Evolutionary conservation across 345 rosid genomes (phyloP).

Genomic region (Dovyalis caffra): DNA sequence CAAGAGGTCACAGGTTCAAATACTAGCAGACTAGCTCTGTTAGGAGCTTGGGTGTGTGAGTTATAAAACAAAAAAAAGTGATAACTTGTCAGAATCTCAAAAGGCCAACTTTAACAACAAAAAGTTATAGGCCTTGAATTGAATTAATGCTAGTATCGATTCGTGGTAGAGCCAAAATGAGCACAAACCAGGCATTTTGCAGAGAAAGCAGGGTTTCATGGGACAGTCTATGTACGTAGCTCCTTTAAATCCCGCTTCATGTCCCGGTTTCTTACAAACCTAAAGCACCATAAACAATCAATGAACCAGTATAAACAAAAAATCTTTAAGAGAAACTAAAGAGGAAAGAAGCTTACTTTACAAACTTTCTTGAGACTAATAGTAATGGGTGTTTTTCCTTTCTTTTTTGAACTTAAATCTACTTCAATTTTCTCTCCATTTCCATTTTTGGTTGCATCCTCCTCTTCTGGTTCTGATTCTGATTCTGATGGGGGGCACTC

Average conservation of each 20-base stretch:
- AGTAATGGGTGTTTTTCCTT: slow-evolving; percentile 75
- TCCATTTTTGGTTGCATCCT: slow-evolving; percentile 21
- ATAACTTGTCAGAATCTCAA: not conserved
- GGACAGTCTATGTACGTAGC: slow-evolving; percentile 94
- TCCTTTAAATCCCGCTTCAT: slow-evolving; percentile 94
- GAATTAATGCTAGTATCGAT: not conserved
- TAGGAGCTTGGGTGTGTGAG: too few relatives aligned
- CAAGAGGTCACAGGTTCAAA: too few relatives aligned
- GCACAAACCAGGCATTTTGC: slow-evolving; percentile 89
- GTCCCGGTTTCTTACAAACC: slow-evolving; percentile 90
- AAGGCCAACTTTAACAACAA: not conserved
- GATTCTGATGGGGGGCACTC: slow-evolving; percentile 32
- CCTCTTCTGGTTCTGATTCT: slow-evolving; percentile 27
- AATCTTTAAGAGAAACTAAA: not conserved
- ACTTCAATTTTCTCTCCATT: slow-evolving; percentile 35
- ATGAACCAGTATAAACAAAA: not conserved
- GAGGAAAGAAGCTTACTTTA: slow-evolving; percentile 47
- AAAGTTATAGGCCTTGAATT: not conserved
- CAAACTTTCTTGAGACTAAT: slow-evolving; percentile 92
- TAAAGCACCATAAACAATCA: slow-evolving; percentile 27
- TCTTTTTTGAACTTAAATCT: slow-evolving; percentile 35
- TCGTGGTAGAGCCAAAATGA: not conserved
- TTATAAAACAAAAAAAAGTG: too few relatives aligned
- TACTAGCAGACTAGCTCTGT: too few relatives aligned
- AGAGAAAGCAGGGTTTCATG: slow-evolving; percentile 94